Percentiles rank a stretch among this genome's conserved stretches.
Evolutionary conservation across 495 filamentous ascomycete species (phyloP).

Genomic region (Hyphodiscus hymeniophilus): DNA sequence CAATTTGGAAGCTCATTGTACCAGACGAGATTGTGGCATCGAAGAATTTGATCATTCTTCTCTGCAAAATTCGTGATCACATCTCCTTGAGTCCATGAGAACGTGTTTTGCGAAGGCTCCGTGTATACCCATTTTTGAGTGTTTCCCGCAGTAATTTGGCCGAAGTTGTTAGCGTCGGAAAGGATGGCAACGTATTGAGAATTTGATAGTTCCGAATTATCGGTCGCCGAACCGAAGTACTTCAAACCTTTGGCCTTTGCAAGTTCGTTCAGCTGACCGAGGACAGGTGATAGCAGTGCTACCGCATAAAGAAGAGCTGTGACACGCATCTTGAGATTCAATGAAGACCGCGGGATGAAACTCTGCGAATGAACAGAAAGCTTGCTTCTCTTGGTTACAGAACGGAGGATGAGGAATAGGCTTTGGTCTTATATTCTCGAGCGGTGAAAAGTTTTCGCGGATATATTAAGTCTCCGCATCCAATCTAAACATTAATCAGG

Average conservation of each 20-base stretch:
- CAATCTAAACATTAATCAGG: too few species aligned
- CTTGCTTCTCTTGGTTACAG: too few species aligned
- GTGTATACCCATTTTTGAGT: constrained; percentile 36
- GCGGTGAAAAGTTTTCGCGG: too few species aligned
- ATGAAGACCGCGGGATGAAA: neutral
- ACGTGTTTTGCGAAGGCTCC: constrained; percentile 36
- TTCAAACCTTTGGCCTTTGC: constrained; percentile 36
- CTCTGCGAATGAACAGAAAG: neutral
- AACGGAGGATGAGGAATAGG: too few species aligned
- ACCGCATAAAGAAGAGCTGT: constrained; percentile 9
- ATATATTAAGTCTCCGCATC: too few species aligned
- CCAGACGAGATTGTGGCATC: constrained; percentile 57
- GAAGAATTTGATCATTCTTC: constrained; percentile 42
- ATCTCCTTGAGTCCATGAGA: constrained; percentile 44
- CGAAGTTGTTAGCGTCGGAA: constrained; percentile 35
- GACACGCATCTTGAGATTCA: constrained; percentile 1
- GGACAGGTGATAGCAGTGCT: constrained; percentile 22
- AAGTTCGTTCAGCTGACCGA: constrained; percentile 28
- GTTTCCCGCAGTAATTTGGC: constrained; percentile 38
- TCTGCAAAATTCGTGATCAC: constrained; percentile 42
- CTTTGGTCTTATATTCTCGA: too few species aligned
- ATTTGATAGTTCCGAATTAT: constrained; percentile 39
- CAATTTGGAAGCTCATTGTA: constrained; percentile 51
- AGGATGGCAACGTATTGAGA: constrained; percentile 29
- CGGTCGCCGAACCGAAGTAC: constrained; percentile 44